These are phyloP conservation scores for Hamigera avellanea DNA, from an alignment of 495 filamentous ascomycete species.

Conservation along the genomic window DNA sequence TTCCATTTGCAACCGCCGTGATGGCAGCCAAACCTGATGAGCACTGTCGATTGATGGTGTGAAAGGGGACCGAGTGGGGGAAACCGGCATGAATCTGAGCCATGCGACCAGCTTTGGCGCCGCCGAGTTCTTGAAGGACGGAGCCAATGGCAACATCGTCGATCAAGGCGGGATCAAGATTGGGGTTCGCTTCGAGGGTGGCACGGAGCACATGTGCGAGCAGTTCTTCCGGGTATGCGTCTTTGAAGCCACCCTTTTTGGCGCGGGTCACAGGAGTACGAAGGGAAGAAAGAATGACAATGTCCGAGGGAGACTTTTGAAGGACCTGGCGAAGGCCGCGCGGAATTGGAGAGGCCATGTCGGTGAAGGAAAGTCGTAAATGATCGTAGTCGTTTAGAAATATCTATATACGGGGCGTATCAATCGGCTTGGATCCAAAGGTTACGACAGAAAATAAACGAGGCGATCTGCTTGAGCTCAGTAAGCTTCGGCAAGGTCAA, in stretches of 20 bases:
- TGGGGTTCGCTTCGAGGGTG: slow-evolving; percentile 63
- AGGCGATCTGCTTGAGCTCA: no score
- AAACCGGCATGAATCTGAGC: slow-evolving; percentile 73
- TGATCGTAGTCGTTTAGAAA: neutral
- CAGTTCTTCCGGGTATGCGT: slow-evolving; percentile 84
- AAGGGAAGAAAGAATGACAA: slow-evolving; percentile 79
- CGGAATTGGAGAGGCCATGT: slow-evolving; percentile 45
- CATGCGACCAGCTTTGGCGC: slow-evolving; percentile 86
- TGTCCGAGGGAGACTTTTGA: slow-evolving; percentile 65
- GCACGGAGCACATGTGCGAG: slow-evolving; percentile 72
- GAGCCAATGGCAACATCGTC: slow-evolving; percentile 79
- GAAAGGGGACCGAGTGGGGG: slow-evolving; percentile 59
- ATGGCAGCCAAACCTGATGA: slow-evolving; percentile 66
- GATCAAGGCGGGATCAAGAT: slow-evolving; percentile 58
- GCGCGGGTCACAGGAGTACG: slow-evolving; percentile 78
- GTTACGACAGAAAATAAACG: no score
- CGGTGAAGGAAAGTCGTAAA: neutral
- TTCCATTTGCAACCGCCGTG: slow-evolving; percentile 56
- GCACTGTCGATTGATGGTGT: slow-evolving; percentile 84
- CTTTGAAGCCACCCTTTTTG: slow-evolving; percentile 71
- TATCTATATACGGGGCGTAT: no score
- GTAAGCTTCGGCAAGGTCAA: no score
- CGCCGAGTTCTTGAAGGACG: slow-evolving; percentile 82
- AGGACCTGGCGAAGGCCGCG: slow-evolving; percentile 67
- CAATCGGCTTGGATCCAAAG: no score